Conservation (phyloP, 106 monocot species). For the Phalaenopsis equestris region DNA sequence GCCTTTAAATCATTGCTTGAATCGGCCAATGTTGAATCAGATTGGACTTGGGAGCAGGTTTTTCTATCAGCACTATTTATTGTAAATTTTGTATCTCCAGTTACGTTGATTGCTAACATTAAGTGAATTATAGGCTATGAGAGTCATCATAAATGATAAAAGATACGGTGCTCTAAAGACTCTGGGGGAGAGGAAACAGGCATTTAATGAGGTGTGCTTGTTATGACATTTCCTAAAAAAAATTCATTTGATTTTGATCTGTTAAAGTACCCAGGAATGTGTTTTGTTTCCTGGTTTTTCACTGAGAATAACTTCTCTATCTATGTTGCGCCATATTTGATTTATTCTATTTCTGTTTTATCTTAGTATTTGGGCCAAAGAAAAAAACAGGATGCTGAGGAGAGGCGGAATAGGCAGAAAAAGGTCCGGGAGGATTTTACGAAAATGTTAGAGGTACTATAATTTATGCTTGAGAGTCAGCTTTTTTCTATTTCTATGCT, state of each 20-base stretch:
- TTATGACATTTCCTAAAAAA: neutral
- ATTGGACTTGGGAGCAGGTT: slow-evolving; percentile 97
- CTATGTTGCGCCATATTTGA: neutral
- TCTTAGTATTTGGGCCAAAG: slow-evolving; percentile 89
- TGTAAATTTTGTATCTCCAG: neutral
- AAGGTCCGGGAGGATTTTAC: slow-evolving; percentile 90
- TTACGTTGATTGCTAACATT: neutral
- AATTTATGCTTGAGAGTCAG: neutral
- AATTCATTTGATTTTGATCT: neutral
- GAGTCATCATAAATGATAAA: slow-evolving; percentile 91
- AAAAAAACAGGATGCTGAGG: slow-evolving; percentile 83
- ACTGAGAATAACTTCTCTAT: neutral
- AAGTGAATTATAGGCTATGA: slow-evolving; percentile 60
- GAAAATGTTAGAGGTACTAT: slow-evolving; percentile 79
- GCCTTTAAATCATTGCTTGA: slow-evolving; percentile 88
- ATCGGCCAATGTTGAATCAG: slow-evolving; percentile 90
- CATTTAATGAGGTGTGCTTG: slow-evolving; percentile 89
- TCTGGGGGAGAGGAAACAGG: slow-evolving; percentile 96
- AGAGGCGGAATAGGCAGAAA: slow-evolving; percentile 79
- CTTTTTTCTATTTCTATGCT: neutral
- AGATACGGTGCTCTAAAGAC: slow-evolving; percentile 88
- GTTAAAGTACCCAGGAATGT: neutral
- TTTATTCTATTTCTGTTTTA: neutral
- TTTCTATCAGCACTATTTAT: neutral
- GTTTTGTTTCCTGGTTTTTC: neutral